Evolutionary conservation across 164 flowering plant species (phyloP).

Genomic region (Tinospora cordifolia): DNA sequence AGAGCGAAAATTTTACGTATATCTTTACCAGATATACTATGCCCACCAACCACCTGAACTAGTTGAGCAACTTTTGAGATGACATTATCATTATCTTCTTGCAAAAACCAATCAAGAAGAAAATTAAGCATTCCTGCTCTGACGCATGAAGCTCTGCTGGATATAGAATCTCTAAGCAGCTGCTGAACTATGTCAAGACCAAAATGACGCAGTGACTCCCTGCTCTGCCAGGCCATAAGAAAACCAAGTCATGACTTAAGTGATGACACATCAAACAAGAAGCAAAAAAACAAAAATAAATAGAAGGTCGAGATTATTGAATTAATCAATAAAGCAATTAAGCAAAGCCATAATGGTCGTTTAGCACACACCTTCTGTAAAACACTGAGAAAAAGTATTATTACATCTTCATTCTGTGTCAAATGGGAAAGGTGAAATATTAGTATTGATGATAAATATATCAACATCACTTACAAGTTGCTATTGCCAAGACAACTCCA

Average conservation of each 20-base stretch:
- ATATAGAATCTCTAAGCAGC: conserved; percentile 72
- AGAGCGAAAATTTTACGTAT: conserved; percentile 92
- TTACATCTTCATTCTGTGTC: conserved; percentile 90
- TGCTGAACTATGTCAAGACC: conserved; percentile 80
- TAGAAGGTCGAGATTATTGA: too few relatives aligned
- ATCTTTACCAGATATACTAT: conserved; percentile 97
- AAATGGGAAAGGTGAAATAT: conserved; percentile 13
- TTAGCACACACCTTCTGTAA: conserved; percentile 71
- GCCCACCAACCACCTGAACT: conserved; percentile 87
- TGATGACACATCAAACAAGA: conserved; percentile 1
- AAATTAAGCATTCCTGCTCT: conserved; percentile 92
- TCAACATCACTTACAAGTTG: not conserved
- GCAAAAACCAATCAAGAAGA: conserved; percentile 92
- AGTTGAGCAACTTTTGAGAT: conserved; percentile 62
- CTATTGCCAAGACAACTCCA: not conserved
- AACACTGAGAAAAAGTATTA: conserved; percentile 72
- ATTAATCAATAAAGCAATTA: conserved; percentile 6
- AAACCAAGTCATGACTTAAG: conserved; percentile 19
- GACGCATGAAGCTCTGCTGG: conserved; percentile 84
- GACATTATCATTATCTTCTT: conserved; percentile 50
- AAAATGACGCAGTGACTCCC: conserved; percentile 55
- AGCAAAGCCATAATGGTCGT: not conserved
- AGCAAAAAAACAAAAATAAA: not conserved
- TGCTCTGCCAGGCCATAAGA: conserved; percentile 85
- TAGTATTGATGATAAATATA: not conserved